Evolutionary conservation across 163 green algal species (phyloP).

Genomic region (Scenedesmus sp.): DNA sequence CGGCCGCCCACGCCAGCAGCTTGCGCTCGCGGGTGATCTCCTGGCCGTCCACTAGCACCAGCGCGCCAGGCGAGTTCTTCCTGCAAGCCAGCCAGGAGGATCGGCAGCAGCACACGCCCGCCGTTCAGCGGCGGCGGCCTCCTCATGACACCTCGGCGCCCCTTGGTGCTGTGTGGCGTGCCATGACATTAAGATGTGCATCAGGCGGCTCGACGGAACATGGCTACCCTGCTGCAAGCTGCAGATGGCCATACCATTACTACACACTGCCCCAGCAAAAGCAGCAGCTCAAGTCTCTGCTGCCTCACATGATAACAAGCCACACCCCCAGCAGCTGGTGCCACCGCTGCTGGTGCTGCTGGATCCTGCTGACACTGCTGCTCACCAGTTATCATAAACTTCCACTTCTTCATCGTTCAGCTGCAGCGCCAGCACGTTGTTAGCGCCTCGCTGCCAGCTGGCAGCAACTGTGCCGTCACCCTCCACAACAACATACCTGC

Average conservation of each 20-base stretch:
- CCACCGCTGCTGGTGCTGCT: not conserved
- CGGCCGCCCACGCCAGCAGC: conserved; percentile 46
- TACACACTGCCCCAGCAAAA: no score
- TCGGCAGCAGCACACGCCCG: not conserved
- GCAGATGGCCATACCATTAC: no score
- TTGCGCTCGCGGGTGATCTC: conserved; percentile 52
- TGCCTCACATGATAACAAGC: not conserved
- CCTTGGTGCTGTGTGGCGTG: no score
- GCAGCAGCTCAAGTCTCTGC: not conserved
- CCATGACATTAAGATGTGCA: no score
- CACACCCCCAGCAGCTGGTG: not conserved
- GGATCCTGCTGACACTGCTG: not conserved
- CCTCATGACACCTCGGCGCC: no score
- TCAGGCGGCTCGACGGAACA: no score
- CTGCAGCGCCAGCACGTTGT: conserved; percentile 54
- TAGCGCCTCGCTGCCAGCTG: conserved; percentile 55
- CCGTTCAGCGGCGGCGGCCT: not conserved
- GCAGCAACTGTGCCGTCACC: conserved; percentile 20
- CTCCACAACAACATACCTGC: conserved; percentile 54
- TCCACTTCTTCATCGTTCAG: conserved; percentile 52
- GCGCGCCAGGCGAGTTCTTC: conserved; percentile 45
- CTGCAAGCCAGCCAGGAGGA: not conserved
- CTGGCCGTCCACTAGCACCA: conserved; percentile 43
- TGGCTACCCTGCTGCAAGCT: no score
- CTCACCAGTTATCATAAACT: conserved; percentile 58